Conservation (phyloP, 2,329 filamentous ascomycete species). For the Hypomyces perniciosus region DNA sequence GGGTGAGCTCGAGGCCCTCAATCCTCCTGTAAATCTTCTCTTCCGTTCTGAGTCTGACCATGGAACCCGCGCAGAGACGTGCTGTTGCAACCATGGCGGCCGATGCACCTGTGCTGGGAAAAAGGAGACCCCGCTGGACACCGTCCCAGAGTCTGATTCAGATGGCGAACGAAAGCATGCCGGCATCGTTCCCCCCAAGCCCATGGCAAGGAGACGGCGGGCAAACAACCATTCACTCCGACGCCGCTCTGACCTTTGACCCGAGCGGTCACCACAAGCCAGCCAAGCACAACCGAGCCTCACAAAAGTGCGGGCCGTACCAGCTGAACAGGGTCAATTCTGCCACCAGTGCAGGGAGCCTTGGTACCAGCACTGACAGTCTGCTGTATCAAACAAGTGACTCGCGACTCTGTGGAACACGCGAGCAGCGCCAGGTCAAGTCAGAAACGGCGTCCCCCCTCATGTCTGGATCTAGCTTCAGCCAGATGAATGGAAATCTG, state of each 20-base stretch:
- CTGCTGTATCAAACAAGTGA: slow-evolving; percentile 33
- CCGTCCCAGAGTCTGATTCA: slow-evolving; percentile 59
- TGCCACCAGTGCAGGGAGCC: slow-evolving; percentile 46
- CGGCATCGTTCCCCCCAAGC: slow-evolving; percentile 33
- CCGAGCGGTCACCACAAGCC: slow-evolving; percentile 60
- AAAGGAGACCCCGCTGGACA: slow-evolving; percentile 54
- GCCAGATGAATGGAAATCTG: slow-evolving; percentile 45
- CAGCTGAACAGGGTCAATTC: slow-evolving; percentile 54
- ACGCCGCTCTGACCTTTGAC: slow-evolving; percentile 53
- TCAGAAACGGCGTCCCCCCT: slow-evolving; percentile 58
- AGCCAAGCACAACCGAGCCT: slow-evolving; percentile 53
- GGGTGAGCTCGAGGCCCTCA: slow-evolving; percentile 39
- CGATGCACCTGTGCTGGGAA: slow-evolving; percentile 60
- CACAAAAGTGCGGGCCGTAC: slow-evolving; percentile 58
- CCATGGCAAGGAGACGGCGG: slow-evolving; percentile 44
- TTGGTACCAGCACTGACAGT: slow-evolving; percentile 38
- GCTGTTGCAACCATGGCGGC: slow-evolving; percentile 64
- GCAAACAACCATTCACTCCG: slow-evolving; percentile 59
- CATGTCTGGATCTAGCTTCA: slow-evolving; percentile 44
- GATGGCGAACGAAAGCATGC: slow-evolving; percentile 37
- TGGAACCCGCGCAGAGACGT: slow-evolving; percentile 46
- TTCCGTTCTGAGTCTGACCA: slow-evolving; percentile 12
- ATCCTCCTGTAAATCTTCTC: slow-evolving; percentile 6
- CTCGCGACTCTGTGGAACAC: slow-evolving; percentile 32
- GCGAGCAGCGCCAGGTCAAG: slow-evolving; percentile 49